Evolutionary conservation across 164 flowering plant species (phyloP), one percentile per base, ranked within the genome.

Genomic region (Aristolochia contorta): DNA sequence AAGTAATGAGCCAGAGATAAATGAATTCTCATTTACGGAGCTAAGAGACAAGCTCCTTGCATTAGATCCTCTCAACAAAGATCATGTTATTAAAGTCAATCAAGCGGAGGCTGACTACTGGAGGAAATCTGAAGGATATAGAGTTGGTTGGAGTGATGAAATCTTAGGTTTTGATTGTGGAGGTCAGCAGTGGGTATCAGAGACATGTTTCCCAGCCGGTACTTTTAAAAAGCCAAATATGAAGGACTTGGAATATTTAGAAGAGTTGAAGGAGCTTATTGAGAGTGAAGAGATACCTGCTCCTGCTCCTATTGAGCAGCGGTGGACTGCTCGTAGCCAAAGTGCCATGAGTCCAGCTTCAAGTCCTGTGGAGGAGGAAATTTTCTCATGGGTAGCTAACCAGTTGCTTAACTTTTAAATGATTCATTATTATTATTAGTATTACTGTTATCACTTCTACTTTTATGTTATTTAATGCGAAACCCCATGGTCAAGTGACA

Each of bases 121-220:
- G 99, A 80, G 69, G 65, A 91, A 84, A 69, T 94, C 97, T 33
- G 99, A 94, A 69, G 99, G 99, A 66, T 94, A 86, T 58, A 76
- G 97, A 75, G 86, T 85, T 45, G 99, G 99, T 60, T 94, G 97
- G 97, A 89, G 91, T 72, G 99, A 94, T 78, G 99, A 94, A 72
- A 90, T 94, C 54, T 67, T 94, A 70, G 96, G 96, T 24, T 91
- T 94, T 74, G 97, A 94, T 75, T 94, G 99, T 79, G 99, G 99
- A 68, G 99, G 99, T 25, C 96, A 94, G 62, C 97, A 94, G 64
- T 94, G 99, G 99, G 99, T 94, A n/a, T 94, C 99, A 24, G 99
- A 94, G 67, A 91, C 68, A 27, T 94, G 99, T 72, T 91, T 88
- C 64, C 97, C 99, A 41, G 89, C 81, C 51, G 99, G 99, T 67